phyloP scores from a whole-genome alignment of 164 flowering plant species.

The Echeveria elegans region DNA sequence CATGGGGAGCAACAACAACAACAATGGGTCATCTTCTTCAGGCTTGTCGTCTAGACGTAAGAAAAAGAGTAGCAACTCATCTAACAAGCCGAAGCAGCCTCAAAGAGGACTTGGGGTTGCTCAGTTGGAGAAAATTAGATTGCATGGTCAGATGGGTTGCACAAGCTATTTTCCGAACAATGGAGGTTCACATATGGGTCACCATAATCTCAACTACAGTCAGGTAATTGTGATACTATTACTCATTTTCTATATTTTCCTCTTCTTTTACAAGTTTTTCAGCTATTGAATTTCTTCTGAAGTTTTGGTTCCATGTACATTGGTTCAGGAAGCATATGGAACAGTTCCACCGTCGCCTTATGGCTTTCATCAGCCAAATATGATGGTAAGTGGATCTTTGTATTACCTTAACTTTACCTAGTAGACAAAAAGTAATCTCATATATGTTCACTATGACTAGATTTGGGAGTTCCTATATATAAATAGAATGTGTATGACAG shows the following conservation, averaged over 20 bases:
- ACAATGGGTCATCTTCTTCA: constrained; percentile 16
- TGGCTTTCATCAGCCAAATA: constrained; percentile 36
- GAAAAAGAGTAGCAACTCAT: constrained; percentile 36
- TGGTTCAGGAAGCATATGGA: constrained; percentile 32
- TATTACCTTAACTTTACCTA: not conserved
- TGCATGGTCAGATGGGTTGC: constrained; percentile 50
- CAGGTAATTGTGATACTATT: not conserved
- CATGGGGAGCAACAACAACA: constrained; percentile 39
- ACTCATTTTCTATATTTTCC: not conserved
- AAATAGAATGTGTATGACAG: constrained; percentile 18
- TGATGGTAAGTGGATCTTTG: constrained; percentile 30
- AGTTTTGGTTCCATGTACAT: constrained; percentile 28
- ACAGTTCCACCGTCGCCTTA: constrained; percentile 26
- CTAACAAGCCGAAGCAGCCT: constrained; percentile 86
- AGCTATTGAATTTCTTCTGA: not conserved
- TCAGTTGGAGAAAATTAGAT: constrained; percentile 85
- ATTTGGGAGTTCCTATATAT: not conserved
- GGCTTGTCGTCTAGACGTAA: constrained; percentile 40
- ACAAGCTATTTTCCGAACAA: not conserved
- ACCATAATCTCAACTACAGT: constrained; percentile 13
- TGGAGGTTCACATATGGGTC: constrained; percentile 9
- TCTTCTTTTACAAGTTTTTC: not conserved
- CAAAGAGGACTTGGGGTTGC: constrained; percentile 98
- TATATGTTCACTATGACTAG: not conserved
- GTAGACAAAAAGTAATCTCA: too few species aligned